Evolutionary conservation across 106 monocot genomes (phyloP).

Genomic region (Vanilla planifolia): DNA sequence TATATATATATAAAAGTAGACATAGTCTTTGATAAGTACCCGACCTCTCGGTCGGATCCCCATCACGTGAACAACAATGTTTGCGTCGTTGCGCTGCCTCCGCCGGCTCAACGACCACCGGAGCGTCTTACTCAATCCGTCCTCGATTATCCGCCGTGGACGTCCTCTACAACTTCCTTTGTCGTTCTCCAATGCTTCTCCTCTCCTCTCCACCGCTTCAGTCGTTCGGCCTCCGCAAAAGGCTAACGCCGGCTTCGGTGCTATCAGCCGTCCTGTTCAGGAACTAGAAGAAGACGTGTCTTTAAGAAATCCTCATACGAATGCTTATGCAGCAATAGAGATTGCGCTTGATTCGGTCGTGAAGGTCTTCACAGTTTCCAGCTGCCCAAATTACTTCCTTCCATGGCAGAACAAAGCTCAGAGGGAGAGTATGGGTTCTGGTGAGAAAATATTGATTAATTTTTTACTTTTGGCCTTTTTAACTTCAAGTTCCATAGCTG

Average conservation of each 20-base stretch:
- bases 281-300: conserved; percentile 20
- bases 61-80: conserved; percentile 7
- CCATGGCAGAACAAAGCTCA: conserved; percentile 99
- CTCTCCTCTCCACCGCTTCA: background rate
- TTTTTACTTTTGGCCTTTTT: background rate
- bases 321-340: conserved; percentile 80
- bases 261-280: background rate
- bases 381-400: conserved; percentile 91
- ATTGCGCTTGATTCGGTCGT: conserved; percentile 94
- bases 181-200: background rate
- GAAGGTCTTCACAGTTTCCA: conserved; percentile 94
- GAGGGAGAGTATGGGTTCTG: conserved; percentile 92
- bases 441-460: conserved; percentile 15
- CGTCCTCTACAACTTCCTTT: background rate
- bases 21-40: too few species aligned
- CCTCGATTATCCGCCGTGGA: background rate
- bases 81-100: conserved; percentile 15
- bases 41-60: too few species aligned
- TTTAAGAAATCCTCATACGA: conserved; percentile 32
- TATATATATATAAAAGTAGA: too few species aligned
- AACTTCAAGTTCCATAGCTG: too few species aligned
- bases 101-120: conserved; percentile 17
- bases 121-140: background rate
- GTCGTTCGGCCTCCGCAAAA: background rate
- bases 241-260: conserved; percentile 6